A percentile compares a stretch with the other conserved stretches of the same genome.
Conservation (phyloP, 2,329 filamentous ascomycete species). For the Hypoxylon sp. region DNA sequence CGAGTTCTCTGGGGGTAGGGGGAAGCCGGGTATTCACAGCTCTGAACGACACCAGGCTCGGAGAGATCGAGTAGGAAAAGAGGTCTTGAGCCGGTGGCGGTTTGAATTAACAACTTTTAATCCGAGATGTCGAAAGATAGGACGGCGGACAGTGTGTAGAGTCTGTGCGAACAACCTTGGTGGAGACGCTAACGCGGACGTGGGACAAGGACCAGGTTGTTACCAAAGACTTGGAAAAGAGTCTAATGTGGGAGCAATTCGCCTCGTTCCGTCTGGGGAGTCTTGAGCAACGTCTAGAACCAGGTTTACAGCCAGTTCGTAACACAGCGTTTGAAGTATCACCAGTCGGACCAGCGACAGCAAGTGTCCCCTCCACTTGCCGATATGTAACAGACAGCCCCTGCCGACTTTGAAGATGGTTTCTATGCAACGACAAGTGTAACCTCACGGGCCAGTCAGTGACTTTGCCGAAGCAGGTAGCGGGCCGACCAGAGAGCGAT, state of each 20-base stretch:
- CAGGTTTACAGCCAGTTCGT: slow-evolving; percentile 26
- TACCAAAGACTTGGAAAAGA: slow-evolving; percentile 43
- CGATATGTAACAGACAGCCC: slow-evolving; percentile 25
- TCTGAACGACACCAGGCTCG: slow-evolving; percentile 21
- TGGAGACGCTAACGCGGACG: slow-evolving; percentile 44
- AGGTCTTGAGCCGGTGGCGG: slow-evolving; percentile 36
- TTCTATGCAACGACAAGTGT: slow-evolving; percentile 21
- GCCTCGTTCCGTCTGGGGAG: slow-evolving; percentile 26
- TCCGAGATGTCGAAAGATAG: slow-evolving; percentile 35
- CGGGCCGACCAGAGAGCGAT: slow-evolving; percentile 10
- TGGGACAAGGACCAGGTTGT: slow-evolving; percentile 40
- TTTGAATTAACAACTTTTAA: slow-evolving; percentile 39
- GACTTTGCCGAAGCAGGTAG: slow-evolving; percentile 17
- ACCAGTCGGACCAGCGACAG: slow-evolving; percentile 32
- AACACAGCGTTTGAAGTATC: slow-evolving; percentile 33
- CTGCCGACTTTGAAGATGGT: slow-evolving; percentile 21
- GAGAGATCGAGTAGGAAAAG: slow-evolving; percentile 20
- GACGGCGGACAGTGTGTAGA: slow-evolving; percentile 36
- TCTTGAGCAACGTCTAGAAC: slow-evolving; percentile 29
- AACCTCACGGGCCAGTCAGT: slow-evolving; percentile 17
- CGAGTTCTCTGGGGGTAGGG: neutral
- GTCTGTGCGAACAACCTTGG: slow-evolving; percentile 38
- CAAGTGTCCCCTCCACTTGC: slow-evolving; percentile 26
- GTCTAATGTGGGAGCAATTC: slow-evolving; percentile 37
- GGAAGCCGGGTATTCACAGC: slow-evolving; percentile 8